Evolutionary conservation across 2,329 filamentous ascomycete species (phyloP).

Genomic region (Sporothrix variecibatus): DNA sequence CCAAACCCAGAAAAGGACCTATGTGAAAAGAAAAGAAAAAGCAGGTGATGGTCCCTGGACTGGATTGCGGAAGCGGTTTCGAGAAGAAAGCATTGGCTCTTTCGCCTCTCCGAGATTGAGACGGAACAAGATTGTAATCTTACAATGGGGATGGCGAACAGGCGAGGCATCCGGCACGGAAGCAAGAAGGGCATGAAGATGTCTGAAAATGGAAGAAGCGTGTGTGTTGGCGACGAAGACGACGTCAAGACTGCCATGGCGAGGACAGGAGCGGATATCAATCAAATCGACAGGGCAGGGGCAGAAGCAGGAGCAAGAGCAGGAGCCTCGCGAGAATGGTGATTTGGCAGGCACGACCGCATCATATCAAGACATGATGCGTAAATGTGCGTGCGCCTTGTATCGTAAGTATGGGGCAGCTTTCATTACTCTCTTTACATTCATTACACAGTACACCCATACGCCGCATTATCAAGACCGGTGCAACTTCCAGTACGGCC

Average conservation of each 20-base stretch:
- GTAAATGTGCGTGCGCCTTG: background rate
- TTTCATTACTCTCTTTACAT: background rate
- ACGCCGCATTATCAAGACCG: conserved; percentile 1
- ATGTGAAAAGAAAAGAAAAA: background rate
- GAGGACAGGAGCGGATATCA: background rate
- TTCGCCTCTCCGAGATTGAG: background rate
- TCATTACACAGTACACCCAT: too few relatives aligned
- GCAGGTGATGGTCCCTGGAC: background rate
- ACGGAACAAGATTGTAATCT: background rate
- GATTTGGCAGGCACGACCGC: background rate
- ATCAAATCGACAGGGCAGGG: background rate
- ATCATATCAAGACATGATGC: background rate
- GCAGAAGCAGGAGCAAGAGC: background rate
- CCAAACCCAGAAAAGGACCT: background rate
- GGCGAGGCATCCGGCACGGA: background rate
- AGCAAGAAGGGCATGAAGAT: background rate
- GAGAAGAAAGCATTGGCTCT: background rate
- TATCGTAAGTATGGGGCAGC: background rate
- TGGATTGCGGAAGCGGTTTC: background rate
- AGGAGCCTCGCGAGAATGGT: background rate
- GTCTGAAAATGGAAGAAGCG: background rate
- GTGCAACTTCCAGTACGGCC: conserved; percentile 8
- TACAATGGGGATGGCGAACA: background rate
- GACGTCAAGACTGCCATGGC: background rate
- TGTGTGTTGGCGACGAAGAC: background rate